Conservation (phyloP, 176 grass and related monocot genomes). For the Paspalum notatum region DNA sequence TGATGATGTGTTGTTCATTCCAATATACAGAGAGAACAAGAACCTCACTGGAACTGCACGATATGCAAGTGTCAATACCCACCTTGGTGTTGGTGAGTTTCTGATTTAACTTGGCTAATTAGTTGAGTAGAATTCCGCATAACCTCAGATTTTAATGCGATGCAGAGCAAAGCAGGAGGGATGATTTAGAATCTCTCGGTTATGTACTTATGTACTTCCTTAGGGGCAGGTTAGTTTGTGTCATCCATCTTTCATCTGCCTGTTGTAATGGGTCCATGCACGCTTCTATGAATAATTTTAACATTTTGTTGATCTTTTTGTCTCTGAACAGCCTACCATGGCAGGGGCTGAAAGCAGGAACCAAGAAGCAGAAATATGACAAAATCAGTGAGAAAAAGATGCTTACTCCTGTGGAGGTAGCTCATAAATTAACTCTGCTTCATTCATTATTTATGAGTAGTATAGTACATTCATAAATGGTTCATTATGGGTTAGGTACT, state of each 20-base stretch:
- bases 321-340: conserved; percentile 64
- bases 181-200: conserved; percentile 84
- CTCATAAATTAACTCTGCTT: neutral
- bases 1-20: conserved; percentile 26
- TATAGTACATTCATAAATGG: neutral
- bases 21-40: conserved; percentile 73
- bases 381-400: conserved; percentile 93
- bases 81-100: conserved; percentile 83
- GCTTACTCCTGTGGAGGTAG: conserved; percentile 82
- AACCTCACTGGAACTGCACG: conserved; percentile 85
- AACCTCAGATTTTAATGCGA: neutral
- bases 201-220: conserved; percentile 93
- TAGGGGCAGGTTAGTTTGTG: conserved; percentile 68
- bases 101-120: neutral
- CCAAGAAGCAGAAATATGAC: conserved; percentile 88
- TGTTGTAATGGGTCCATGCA: neutral
- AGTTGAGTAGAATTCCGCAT: neutral
- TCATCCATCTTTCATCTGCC: neutral
- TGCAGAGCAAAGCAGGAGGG: conserved; percentile 89
- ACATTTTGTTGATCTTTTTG: neutral
- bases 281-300: neutral
- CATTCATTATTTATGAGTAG: neutral
- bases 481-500: conserved; percentile 51
- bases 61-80: conserved; percentile 91
- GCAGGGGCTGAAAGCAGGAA: conserved; percentile 87